Evolutionary conservation across 768 basidiomycete species (phyloP), one percentile per base, ranked within the genome.

Genomic region (Pisolithus tinctorius): DNA sequence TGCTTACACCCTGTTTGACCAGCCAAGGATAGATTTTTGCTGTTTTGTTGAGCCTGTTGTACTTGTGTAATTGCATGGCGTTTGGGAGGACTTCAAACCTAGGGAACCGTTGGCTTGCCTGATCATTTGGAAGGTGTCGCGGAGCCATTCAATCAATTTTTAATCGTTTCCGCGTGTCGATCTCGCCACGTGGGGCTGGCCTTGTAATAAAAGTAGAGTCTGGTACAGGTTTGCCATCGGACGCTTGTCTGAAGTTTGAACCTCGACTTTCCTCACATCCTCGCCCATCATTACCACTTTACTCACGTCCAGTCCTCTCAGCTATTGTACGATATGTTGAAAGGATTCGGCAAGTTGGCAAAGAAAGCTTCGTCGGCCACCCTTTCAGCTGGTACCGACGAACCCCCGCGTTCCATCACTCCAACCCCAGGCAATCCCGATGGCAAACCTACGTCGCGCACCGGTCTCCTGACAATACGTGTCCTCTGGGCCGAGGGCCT

Each of bases 401-500:
- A 69, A 7, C 62, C 70, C 4, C 66, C 71, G 47, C 84, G 86
- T 57, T 87, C 89, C 0, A 88, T 86, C 0, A 93, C 92, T 0
- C 92, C 92, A 0, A 94, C 91, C 0, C 91, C 91, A 1, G 77
- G 80, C 46, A 86, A 90, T 60, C 81, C 81, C 26, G 74, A 77
- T 55, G 82, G 82, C 26, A 79, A 77, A 52, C 81, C 78, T 41
- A 74, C 76, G 49, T 70, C 79, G 20, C 80, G 86, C 55, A 86
- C 85, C 0, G 94, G 95, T 47, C 73, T 97, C 51, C 77, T 97
- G 49, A 85, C 92, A 38, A 93, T 97, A 57, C 83, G 91, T 36
- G 93, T 98, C 47, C 74, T 92, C 36, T 87, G 90, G 71, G 93
- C 89, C 2, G 85, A 92, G 64, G 84, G 81, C 20, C 74, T 97